Evolutionary conservation across 2,329 filamentous ascomycete species (phyloP).

Genomic region (Beauveria scarabaeidicola): DNA sequence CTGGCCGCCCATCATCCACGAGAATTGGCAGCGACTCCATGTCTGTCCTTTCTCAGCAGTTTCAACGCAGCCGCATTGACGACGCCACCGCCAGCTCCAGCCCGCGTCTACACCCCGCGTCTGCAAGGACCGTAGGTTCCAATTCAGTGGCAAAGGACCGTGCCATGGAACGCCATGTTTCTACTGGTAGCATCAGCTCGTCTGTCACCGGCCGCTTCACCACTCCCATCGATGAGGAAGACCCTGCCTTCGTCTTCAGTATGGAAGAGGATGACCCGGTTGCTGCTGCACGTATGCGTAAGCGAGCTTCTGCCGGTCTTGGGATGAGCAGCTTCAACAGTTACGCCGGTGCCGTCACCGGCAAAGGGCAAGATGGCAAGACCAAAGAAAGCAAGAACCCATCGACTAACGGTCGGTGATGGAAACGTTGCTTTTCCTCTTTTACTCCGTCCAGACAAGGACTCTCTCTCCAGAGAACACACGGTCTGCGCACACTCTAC

Average conservation of each 20-base stretch:
- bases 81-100: conserved; percentile 37
- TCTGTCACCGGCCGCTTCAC: conserved; percentile 49
- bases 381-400: conserved; percentile 23
- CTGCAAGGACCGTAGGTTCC: conserved; percentile 33
- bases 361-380: conserved; percentile 19
- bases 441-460: background rate
- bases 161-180: conserved; percentile 48
- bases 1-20: conserved; percentile 29
- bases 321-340: conserved; percentile 31
- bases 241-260: conserved; percentile 54
- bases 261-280: conserved; percentile 55
- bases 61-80: conserved; percentile 50
- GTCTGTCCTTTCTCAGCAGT: conserved; percentile 52
- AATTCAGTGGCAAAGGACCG: conserved; percentile 34
- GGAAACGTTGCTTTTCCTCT: background rate
- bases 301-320: conserved; percentile 39
- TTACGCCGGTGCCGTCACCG: conserved; percentile 30
- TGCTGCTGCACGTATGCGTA: conserved; percentile 35
- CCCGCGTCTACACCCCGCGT: conserved; percentile 43
- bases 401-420: conserved; percentile 21
- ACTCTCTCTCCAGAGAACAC: background rate
- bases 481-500: background rate
- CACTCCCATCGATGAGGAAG: conserved; percentile 58
- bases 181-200: conserved; percentile 49
- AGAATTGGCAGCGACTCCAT: conserved; percentile 43